phyloP scores from a whole-genome alignment of 164 flowering plant species.

The Liriodendron chinense region DNA sequence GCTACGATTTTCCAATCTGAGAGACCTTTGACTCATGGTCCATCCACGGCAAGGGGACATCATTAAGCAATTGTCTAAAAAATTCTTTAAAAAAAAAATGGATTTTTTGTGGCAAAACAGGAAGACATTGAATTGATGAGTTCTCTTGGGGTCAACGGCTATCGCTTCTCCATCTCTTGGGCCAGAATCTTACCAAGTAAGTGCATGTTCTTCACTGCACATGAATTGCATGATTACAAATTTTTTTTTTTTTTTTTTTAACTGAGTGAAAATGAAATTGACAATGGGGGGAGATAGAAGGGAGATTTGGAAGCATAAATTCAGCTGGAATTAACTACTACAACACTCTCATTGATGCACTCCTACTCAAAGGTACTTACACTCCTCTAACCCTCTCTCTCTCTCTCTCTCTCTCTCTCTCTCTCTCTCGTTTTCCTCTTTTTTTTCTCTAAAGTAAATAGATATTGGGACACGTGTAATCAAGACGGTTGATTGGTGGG shows the following conservation, averaged over 20 bases:
- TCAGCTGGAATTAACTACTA: slow-evolving; percentile 41
- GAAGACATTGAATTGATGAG: slow-evolving; percentile 54
- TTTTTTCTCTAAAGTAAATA: too few species aligned
- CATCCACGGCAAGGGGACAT: too few species aligned
- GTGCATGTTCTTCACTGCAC: slow-evolving; percentile 23
- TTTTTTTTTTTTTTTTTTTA: not conserved
- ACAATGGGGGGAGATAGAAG: slow-evolving; percentile 33
- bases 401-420: too few species aligned
- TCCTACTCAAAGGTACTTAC: slow-evolving; percentile 41
- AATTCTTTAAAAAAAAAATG: not conserved
- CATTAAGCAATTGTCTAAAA: too few species aligned
- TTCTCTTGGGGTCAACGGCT: slow-evolving; percentile 53
- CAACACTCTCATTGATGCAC: slow-evolving; percentile 52
- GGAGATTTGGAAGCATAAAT: slow-evolving; percentile 54
- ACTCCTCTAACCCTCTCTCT: not conserved
- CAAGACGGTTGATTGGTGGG: too few species aligned
- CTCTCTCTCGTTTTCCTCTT: too few species aligned
- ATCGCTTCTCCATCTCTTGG: slow-evolving; percentile 79
- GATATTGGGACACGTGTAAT: too few species aligned
- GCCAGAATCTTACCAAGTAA: slow-evolving; percentile 55
- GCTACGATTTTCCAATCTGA: too few species aligned
- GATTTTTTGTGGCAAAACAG: not conserved
- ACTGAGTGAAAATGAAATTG: not conserved
- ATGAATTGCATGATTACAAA: not conserved
- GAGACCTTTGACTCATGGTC: too few species aligned